Percentiles rank a stretch among this genome's conserved stretches.
phyloP scores from a whole-genome alignment of 139 green algal genomes.

The Raphidocelis subcapitata region DNA sequence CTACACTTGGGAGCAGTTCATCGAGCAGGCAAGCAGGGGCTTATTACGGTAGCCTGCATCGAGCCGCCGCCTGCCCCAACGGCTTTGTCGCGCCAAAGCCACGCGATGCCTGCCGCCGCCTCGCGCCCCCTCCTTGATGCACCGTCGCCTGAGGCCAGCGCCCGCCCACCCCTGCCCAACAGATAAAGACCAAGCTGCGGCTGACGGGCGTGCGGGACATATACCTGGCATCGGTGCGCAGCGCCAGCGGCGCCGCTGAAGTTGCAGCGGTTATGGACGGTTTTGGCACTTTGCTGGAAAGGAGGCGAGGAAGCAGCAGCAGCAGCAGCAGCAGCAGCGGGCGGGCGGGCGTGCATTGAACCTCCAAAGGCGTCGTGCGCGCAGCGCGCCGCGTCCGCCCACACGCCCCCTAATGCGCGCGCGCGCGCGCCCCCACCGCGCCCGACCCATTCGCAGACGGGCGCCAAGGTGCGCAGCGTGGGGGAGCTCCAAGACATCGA shows the following conservation, averaged over 20 bases:
- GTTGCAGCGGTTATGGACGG: no score
- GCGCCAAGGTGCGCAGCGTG: conserved; percentile 63
- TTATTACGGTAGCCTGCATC: neutral
- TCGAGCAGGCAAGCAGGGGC: conserved; percentile 39
- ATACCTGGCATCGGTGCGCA: conserved; percentile 63
- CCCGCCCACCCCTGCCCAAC: no score
- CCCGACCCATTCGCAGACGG: conserved; percentile 48
- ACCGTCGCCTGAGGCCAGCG: no score
- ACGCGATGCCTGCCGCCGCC: no score
- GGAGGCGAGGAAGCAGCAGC: no score
- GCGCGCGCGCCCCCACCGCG: neutral
- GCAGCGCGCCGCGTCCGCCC: neutral
- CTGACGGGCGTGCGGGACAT: conserved; percentile 66
- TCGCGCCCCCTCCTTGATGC: no score
- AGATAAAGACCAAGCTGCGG: conserved; percentile 73
- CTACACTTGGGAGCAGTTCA: conserved; percentile 71
- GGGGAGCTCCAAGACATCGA: conserved; percentile 89
- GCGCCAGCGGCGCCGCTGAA: neutral
- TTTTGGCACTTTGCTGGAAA: no score
- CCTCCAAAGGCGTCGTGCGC: no score
- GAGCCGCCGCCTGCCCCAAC: neutral
- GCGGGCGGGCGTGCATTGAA: no score
- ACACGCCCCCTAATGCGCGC: neutral
- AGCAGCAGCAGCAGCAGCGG: no score
- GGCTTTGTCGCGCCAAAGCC: neutral